Evolutionary conservation across 352 stramenopile genomes (phyloP).

Genomic region (Chrysophaeum taylorii): DNA sequence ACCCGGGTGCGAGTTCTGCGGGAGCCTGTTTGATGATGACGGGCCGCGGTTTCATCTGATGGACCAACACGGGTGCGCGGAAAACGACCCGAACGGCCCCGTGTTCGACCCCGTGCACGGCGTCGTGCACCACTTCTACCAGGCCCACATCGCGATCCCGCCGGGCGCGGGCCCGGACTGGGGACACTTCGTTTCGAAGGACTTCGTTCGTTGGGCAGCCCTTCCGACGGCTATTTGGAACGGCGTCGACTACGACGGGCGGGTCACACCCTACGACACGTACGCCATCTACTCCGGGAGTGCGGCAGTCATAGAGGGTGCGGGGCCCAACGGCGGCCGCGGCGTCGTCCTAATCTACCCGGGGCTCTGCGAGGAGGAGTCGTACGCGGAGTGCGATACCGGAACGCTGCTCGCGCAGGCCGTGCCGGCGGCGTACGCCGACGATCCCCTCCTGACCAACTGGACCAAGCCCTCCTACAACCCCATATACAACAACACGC

Average conservation of each 20-base stretch:
- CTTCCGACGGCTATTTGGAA: background rate
- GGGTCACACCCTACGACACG: background rate
- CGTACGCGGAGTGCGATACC: background rate
- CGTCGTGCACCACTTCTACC: conserved; percentile 7
- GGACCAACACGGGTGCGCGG: background rate
- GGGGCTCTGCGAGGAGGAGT: background rate
- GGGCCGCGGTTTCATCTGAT: background rate
- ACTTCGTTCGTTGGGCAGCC: background rate
- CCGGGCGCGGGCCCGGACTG: background rate
- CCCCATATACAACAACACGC: background rate
- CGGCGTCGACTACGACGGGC: background rate
- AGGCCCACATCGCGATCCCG: background rate
- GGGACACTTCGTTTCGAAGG: background rate
- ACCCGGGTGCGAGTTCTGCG: background rate
- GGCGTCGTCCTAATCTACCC: conserved; percentile 7
- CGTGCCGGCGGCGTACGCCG: background rate
- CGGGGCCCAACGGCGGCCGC: background rate
- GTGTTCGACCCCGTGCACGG: conserved; percentile 9
- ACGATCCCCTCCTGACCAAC: background rate
- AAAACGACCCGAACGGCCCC: conserved; percentile 9
- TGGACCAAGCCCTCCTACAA: conserved; percentile 1
- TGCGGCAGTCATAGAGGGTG: background rate
- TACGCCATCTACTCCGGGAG: background rate
- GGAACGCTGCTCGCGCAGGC: background rate
- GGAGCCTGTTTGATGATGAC: background rate